These are phyloP conservation scores for Calonectria pteridis DNA, from an alignment of 2,329 filamentous ascomycete species.

Conservation along the genomic window DNA sequence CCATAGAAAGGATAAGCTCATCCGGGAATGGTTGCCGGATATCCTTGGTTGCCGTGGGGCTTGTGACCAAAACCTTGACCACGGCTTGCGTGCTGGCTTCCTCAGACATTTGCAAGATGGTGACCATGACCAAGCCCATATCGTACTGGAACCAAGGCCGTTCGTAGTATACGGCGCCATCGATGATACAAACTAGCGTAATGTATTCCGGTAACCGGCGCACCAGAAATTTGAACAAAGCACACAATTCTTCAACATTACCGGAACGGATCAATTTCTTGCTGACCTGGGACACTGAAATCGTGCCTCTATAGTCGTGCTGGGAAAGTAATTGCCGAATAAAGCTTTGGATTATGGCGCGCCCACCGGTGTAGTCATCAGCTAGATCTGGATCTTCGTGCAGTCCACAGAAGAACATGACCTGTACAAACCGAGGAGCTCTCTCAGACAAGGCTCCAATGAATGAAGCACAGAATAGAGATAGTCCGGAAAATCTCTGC, in stretches of 20 bases:
- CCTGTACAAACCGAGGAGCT: background rate
- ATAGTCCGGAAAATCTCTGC: background rate
- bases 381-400: background rate
- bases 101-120: background rate
- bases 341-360: background rate
- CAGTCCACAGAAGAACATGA: background rate
- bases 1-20: background rate
- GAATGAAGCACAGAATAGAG: background rate
- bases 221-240: background rate
- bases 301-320: background rate
- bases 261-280: background rate
- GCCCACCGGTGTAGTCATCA: background rate
- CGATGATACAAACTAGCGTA: background rate
- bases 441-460: background rate
- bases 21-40: background rate
- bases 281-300: background rate
- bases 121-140: background rate
- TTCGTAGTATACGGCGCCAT: background rate
- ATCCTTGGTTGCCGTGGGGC: background rate
- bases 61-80: background rate
- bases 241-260: background rate
- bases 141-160: background rate
- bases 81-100: background rate
- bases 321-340: background rate
- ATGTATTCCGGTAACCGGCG: background rate